Evolutionary conservation across 1,284 basidiomycete genomes (phyloP).

Genomic region (Cutaneotrichosporon cyanovorans): DNA sequence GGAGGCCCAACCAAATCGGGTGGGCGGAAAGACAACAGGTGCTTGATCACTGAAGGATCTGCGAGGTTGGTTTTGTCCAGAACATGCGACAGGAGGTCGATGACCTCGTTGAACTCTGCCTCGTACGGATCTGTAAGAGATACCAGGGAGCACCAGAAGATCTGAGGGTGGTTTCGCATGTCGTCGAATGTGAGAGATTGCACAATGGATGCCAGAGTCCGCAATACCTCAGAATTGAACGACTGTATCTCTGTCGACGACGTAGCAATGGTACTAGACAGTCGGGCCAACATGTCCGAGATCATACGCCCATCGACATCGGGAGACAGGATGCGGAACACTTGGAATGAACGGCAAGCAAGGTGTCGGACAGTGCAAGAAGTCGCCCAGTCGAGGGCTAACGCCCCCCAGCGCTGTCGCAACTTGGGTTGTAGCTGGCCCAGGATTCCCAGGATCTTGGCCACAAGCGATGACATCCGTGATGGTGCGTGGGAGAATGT

Average conservation of each 20-base stretch:
- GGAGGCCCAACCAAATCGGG: slow-evolving; percentile 61
- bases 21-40: slow-evolving; percentile 62
- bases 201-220: slow-evolving; percentile 65
- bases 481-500: slow-evolving; percentile 47
- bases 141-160: slow-evolving; percentile 81
- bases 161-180: slow-evolving; percentile 60
- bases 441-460: slow-evolving; percentile 61
- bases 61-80: slow-evolving; percentile 68
- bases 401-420: slow-evolving; percentile 67
- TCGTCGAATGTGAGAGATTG: slow-evolving; percentile 55
- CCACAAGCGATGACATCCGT: slow-evolving; percentile 64
- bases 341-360: slow-evolving; percentile 81
- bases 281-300: slow-evolving; percentile 69
- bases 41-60: slow-evolving; percentile 56
- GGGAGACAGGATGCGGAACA: slow-evolving; percentile 78
- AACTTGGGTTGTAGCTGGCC: slow-evolving; percentile 62
- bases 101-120: slow-evolving; percentile 64
- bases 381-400: slow-evolving; percentile 78
- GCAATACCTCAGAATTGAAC: slow-evolving; percentile 76
- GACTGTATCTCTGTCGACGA: slow-evolving; percentile 62
- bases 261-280: slow-evolving; percentile 77
- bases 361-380: slow-evolving; percentile 76
- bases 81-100: slow-evolving; percentile 62
- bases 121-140: slow-evolving; percentile 78
- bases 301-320: slow-evolving; percentile 65